A percentile compares a stretch with the other conserved stretches of the same genome.
Evolutionary conservation across 495 filamentous ascomycete species (phyloP).

Genomic region (Penicillium chermesinum): DNA sequence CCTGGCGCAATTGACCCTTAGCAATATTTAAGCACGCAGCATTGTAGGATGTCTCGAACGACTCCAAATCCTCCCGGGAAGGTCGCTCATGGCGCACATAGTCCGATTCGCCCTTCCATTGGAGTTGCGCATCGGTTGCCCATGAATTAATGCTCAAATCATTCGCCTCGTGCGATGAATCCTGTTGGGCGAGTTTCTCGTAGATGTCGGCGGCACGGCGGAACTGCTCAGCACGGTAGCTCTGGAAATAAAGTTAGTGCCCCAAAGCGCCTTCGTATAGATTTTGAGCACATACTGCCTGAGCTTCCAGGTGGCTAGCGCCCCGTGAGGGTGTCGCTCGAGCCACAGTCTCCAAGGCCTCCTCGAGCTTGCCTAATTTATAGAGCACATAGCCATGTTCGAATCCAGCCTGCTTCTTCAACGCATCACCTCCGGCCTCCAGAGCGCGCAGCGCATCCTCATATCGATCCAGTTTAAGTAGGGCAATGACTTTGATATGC

Average conservation of each 20-base stretch:
- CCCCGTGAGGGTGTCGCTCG: slow-evolving; percentile 51
- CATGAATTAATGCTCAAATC: slow-evolving; percentile 82
- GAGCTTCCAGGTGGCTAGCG: slow-evolving; percentile 78
- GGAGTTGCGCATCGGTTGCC: slow-evolving; percentile 78
- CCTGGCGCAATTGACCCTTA: slow-evolving; percentile 67
- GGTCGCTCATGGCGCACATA: slow-evolving; percentile 52
- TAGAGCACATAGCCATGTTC: slow-evolving; percentile 93
- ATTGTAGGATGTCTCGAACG: slow-evolving; percentile 93
- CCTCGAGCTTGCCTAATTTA: slow-evolving; percentile 69
- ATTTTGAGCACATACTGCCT: slow-evolving; percentile 56
- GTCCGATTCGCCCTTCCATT: slow-evolving; percentile 65
- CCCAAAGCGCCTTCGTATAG: background rate
- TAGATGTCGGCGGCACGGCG: slow-evolving; percentile 65
- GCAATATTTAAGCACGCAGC: slow-evolving; percentile 83
- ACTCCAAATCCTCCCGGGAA: slow-evolving; percentile 72
- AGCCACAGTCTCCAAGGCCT: slow-evolving; percentile 59
- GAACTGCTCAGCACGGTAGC: slow-evolving; percentile 83
- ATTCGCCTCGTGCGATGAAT: slow-evolving; percentile 64
- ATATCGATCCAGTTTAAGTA: slow-evolving; percentile 90
- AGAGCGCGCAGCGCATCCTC: slow-evolving; percentile 79
- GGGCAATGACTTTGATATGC: slow-evolving; percentile 74
- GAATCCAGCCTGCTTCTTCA: slow-evolving; percentile 62
- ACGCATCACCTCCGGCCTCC: slow-evolving; percentile 59
- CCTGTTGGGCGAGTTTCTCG: slow-evolving; percentile 49
- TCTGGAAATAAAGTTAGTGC: slow-evolving; percentile 33